These are phyloP conservation scores for Ustilago curta DNA, from an alignment of 1,284 basidiomycete genomes.

Conservation along the genomic window DNA sequence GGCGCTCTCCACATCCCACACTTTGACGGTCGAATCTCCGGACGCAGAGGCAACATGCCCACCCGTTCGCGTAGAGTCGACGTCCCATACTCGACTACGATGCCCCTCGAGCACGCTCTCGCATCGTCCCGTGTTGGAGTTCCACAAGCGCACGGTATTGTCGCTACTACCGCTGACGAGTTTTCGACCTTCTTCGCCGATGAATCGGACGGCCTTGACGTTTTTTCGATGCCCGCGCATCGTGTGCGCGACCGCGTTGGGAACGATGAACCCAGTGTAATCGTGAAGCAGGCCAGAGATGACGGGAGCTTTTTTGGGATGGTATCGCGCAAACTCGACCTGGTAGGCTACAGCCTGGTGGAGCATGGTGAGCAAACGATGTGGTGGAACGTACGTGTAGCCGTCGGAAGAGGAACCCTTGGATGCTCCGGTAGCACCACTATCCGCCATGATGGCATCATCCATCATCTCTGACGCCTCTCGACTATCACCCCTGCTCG, in stretches of 20 bases:
- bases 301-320: slow-evolving; percentile 66
- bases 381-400: slow-evolving; percentile 69
- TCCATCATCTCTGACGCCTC: slow-evolving; percentile 35
- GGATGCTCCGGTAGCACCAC: slow-evolving; percentile 5
- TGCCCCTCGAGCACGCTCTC: slow-evolving; percentile 69
- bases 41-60: slow-evolving; percentile 69
- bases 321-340: slow-evolving; percentile 69
- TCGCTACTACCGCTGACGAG: slow-evolving; percentile 71
- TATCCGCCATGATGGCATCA: slow-evolving; percentile 32
- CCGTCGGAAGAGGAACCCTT: slow-evolving; percentile 20
- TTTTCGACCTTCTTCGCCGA: slow-evolving; percentile 69
- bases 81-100: slow-evolving; percentile 71
- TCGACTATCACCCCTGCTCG: slow-evolving; percentile 9
- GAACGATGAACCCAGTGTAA: slow-evolving; percentile 60
- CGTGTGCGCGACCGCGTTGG: slow-evolving; percentile 53
- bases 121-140: slow-evolving; percentile 59
- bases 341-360: slow-evolving; percentile 72
- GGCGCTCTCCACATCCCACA: slow-evolving; percentile 69
- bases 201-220: slow-evolving; percentile 71
- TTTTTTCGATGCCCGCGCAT: slow-evolving; percentile 71
- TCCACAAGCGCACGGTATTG: slow-evolving; percentile 64
- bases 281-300: slow-evolving; percentile 64
- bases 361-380: slow-evolving; percentile 70
- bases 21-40: slow-evolving; percentile 71
- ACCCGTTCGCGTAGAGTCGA: slow-evolving; percentile 64